A percentile compares a stretch with the other conserved stretches of the same genome.
Conservation (phyloP, 176 grass and related monocot species). For the bread wheat (Triticum aestivum) region DNA sequence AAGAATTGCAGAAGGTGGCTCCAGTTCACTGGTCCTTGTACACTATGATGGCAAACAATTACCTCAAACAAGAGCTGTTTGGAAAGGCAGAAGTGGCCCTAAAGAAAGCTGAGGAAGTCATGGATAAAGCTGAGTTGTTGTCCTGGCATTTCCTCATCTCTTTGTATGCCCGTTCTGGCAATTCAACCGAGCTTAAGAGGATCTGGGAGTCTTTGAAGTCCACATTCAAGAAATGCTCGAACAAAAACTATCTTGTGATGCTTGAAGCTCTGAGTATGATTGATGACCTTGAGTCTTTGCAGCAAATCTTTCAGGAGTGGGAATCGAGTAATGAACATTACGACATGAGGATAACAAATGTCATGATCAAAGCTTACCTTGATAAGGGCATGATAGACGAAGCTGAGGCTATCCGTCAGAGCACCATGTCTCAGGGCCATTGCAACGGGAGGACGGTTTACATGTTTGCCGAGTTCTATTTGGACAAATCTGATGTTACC, state of each 20-base stretch:
- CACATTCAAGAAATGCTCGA: constrained; percentile 34
- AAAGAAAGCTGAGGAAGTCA: constrained; percentile 30
- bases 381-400: constrained; percentile 1
- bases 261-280: constrained; percentile 47
- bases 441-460: constrained; percentile 6
- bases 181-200: constrained; percentile 45
- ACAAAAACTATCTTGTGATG: neutral
- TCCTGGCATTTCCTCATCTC: neutral
- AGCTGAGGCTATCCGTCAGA: constrained; percentile 28
- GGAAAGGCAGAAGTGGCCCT: constrained; percentile 41
- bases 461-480: constrained; percentile 24
- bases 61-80: constrained; percentile 29
- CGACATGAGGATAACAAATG: constrained; percentile 47
- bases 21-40: neutral
- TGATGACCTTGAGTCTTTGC: constrained; percentile 34
- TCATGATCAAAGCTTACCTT: constrained; percentile 45
- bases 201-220: constrained; percentile 50
- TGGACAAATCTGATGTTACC: neutral
- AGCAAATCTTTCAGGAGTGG: constrained; percentile 54
- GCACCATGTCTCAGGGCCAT: constrained; percentile 25
- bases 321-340: neutral
- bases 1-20: neutral
- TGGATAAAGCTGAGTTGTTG: neutral
- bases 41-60: constrained; percentile 36
- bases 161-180: constrained; percentile 18